Conservation (phyloP, 176 grass and related monocot genomes). For the Eragrostis curvula region DNA sequence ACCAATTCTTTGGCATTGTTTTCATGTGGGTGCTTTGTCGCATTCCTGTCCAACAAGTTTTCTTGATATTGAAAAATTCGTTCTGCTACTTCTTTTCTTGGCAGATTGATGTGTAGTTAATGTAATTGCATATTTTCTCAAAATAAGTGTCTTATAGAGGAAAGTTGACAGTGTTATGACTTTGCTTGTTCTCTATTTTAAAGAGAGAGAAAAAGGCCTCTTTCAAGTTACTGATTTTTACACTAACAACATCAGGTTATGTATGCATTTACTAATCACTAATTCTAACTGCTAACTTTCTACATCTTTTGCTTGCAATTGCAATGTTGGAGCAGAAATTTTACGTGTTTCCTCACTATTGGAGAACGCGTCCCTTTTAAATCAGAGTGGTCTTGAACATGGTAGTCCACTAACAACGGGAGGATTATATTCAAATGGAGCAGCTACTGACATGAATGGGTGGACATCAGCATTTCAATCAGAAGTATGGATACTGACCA, state of each 20-base stretch:
- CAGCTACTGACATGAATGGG: constrained; percentile 79
- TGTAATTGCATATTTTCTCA: constrained; percentile 26
- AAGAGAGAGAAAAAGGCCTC: background rate
- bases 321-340: constrained; percentile 99
- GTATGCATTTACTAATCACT: constrained; percentile 65
- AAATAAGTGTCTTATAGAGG: constrained; percentile 18
- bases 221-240: constrained; percentile 42
- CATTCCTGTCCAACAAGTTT: background rate
- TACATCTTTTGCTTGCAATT: constrained; percentile 93
- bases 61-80: background rate
- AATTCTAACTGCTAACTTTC: constrained; percentile 90
- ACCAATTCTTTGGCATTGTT: constrained; percentile 9
- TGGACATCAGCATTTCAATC: constrained; percentile 94
- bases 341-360: constrained; percentile 95
- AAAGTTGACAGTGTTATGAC: constrained; percentile 27
- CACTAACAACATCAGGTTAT: constrained; percentile 54
- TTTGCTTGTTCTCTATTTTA: constrained; percentile 4
- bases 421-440: constrained; percentile 85
- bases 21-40: constrained; percentile 8
- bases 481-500: constrained; percentile 99
- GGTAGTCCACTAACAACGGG: constrained; percentile 98
- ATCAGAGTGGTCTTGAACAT: constrained; percentile 97
- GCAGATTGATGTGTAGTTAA: background rate
- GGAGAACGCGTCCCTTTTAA: constrained; percentile 88
- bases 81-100: background rate